Percentiles rank a stretch among this genome's conserved stretches.
Conservation (phyloP, 2,329 filamentous ascomycete species). For the Ophiostoma australiae region DNA sequence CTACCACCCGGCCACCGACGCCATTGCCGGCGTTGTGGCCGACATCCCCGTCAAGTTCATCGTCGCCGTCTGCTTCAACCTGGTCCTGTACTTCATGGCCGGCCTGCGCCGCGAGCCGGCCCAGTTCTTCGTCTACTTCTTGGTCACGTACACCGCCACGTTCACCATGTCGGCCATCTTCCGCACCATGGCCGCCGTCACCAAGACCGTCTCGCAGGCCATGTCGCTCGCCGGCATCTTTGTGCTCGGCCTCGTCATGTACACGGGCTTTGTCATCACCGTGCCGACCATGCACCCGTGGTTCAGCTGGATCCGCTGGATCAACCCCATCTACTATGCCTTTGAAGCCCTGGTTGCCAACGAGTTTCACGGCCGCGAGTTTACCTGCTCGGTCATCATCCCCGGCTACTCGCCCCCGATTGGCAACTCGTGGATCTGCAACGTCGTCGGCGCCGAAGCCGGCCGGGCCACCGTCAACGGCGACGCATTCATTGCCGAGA, state of each 20-base stretch:
- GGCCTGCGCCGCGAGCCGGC: constrained; percentile 69
- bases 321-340: constrained; percentile 59
- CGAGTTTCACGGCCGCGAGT: constrained; percentile 54
- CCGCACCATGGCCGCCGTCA: constrained; percentile 69
- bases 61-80: constrained; percentile 72
- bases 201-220: constrained; percentile 62
- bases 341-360: constrained; percentile 58
- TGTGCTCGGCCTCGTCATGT: constrained; percentile 62
- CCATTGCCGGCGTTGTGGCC: constrained; percentile 77
- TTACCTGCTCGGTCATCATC: constrained; percentile 40
- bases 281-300: constrained; percentile 38
- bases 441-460: constrained; percentile 51
- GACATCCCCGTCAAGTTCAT: constrained; percentile 77
- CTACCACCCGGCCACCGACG: constrained; percentile 66
- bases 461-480: constrained; percentile 52
- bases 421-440: constrained; percentile 49
- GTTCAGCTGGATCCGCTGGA: constrained; percentile 63
- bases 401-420: constrained; percentile 35
- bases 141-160: constrained; percentile 69
- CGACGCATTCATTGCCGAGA: constrained; percentile 48
- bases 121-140: constrained; percentile 78
- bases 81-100: constrained; percentile 81
- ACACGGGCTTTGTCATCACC: constrained; percentile 33
- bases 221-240: constrained; percentile 56
- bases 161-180: constrained; percentile 83